Evolutionary conservation across 495 filamentous ascomycete species (phyloP).

Genomic region (Oidiodendron maius): DNA sequence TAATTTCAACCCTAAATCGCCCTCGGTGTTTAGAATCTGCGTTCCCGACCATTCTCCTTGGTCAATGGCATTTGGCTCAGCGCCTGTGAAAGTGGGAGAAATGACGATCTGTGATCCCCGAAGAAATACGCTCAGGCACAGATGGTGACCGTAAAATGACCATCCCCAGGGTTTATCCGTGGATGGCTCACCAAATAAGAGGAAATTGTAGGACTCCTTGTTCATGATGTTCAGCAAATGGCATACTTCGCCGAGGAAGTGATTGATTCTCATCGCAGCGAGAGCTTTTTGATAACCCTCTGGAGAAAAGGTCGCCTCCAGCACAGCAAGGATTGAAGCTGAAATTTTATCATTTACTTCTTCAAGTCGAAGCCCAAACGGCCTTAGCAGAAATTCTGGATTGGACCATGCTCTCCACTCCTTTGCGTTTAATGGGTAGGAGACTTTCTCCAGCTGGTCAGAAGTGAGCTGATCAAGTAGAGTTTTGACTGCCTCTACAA

Average conservation of each 20-base stretch:
- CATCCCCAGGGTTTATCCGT: slow-evolving; percentile 58
- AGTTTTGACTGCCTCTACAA: background rate
- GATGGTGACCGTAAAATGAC: slow-evolving; percentile 71
- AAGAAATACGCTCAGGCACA: slow-evolving; percentile 64
- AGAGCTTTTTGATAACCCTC: slow-evolving; percentile 68
- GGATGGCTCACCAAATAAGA: slow-evolving; percentile 39
- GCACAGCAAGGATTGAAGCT: slow-evolving; percentile 15
- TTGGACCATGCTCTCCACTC: slow-evolving; percentile 9
- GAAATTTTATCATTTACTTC: slow-evolving; percentile 14
- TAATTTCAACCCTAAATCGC: slow-evolving; percentile 51
- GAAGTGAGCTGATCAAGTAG: background rate
- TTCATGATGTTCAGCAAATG: slow-evolving; percentile 58
- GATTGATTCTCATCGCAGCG: slow-evolving; percentile 68
- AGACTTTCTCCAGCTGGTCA: background rate
- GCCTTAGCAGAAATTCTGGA: slow-evolving; percentile 5
- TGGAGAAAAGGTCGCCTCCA: slow-evolving; percentile 50
- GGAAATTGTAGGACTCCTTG: slow-evolving; percentile 70
- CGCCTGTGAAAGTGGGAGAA: slow-evolving; percentile 68
- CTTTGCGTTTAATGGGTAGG: background rate
- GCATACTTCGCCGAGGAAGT: slow-evolving; percentile 68
- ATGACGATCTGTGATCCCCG: slow-evolving; percentile 54
- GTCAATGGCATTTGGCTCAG: slow-evolving; percentile 71
- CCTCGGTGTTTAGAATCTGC: slow-evolving; percentile 59
- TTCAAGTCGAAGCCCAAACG: slow-evolving; percentile 20
- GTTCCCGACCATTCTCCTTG: slow-evolving; percentile 53